A percentile compares a stretch with the other conserved stretches of the same genome.
These are phyloP conservation scores for Daldinia eschscholtzii DNA, from an alignment of 2,329 filamentous ascomycete species.

Conservation along the genomic window DNA sequence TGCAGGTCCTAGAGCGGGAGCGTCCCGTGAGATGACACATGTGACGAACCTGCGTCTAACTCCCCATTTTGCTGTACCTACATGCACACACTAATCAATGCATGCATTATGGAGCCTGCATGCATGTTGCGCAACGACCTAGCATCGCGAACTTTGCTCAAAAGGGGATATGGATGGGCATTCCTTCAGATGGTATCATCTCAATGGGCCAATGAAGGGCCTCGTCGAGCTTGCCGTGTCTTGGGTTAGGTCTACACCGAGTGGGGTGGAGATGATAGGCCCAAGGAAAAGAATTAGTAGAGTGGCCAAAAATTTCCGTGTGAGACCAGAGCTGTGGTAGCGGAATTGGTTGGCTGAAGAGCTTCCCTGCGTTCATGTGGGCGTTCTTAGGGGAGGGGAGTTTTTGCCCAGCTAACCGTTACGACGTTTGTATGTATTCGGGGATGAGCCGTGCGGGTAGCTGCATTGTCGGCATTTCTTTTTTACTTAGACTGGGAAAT, in stretches of 20 bases:
- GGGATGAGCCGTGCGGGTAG: slow-evolving; percentile 46
- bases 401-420: slow-evolving; percentile 38
- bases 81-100: background rate
- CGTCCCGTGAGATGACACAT: slow-evolving; percentile 31
- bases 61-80: background rate
- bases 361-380: slow-evolving; percentile 15
- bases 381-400: background rate
- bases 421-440: slow-evolving; percentile 31
- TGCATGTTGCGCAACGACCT: slow-evolving; percentile 32
- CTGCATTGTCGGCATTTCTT: slow-evolving; percentile 37
- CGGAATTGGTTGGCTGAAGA: slow-evolving; percentile 3
- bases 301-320: slow-evolving; percentile 1
- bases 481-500: background rate
- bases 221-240: slow-evolving; percentile 12
- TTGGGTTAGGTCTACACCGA: slow-evolving; percentile 6
- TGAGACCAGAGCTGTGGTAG: background rate
- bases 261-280: slow-evolving; percentile 14
- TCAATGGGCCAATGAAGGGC: slow-evolving; percentile 3
- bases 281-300: background rate
- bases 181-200: slow-evolving; percentile 11
- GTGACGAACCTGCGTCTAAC: slow-evolving; percentile 22
- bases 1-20: slow-evolving; percentile 36
- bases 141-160: slow-evolving; percentile 9
- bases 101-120: slow-evolving; percentile 26
- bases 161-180: slow-evolving; percentile 3